Evolutionary conservation across 2,329 filamentous ascomycete genomes (phyloP).

Genomic region (Penicillium sp.): DNA sequence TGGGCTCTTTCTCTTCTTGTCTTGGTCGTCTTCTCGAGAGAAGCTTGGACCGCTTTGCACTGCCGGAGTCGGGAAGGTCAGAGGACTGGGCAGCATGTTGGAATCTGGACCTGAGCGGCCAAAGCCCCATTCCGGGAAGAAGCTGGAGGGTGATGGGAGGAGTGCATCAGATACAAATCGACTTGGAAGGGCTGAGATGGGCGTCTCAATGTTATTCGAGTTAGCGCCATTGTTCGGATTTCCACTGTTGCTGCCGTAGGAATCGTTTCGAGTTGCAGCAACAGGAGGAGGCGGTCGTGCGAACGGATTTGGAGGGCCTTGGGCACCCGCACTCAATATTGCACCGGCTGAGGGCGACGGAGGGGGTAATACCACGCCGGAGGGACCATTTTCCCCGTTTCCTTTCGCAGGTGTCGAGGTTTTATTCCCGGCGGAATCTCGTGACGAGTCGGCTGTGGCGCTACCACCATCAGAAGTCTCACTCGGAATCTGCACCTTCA

Average conservation of each 20-base stretch:
- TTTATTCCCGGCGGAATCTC: slow-evolving; percentile 59
- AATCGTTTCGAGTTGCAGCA: slow-evolving; percentile 40
- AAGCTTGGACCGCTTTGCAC: slow-evolving; percentile 43
- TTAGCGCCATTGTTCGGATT: slow-evolving; percentile 14
- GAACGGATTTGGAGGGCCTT: slow-evolving; percentile 92
- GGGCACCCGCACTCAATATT: slow-evolving; percentile 84
- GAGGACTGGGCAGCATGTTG: slow-evolving; percentile 85
- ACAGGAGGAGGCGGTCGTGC: slow-evolving; percentile 78
- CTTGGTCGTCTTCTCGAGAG: slow-evolving; percentile 43
- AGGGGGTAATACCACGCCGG: slow-evolving; percentile 79
- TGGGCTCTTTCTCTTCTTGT: slow-evolving; percentile 47
- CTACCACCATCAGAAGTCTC: slow-evolving; percentile 76
- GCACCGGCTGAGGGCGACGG: slow-evolving; percentile 87
- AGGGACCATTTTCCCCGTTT: slow-evolving; percentile 56
- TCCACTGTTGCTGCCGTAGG: slow-evolving; percentile 36
- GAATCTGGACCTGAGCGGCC: slow-evolving; percentile 61
- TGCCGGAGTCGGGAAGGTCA: slow-evolving; percentile 85
- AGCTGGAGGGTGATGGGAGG: slow-evolving; percentile 84
- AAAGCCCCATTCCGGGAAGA: slow-evolving; percentile 90
- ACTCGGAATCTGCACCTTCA: slow-evolving; percentile 94
- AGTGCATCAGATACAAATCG: slow-evolving; percentile 86
- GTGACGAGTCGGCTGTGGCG: slow-evolving; percentile 70
- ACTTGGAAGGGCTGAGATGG: slow-evolving; percentile 89
- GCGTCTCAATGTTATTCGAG: slow-evolving; percentile 61
- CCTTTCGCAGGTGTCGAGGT: slow-evolving; percentile 59